Percentiles rank a stretch among this genome's conserved stretches.
These are phyloP conservation scores for Colletotrichum sp. DNA, from an alignment of 2,329 filamentous ascomycete genomes.

Conservation along the genomic window DNA sequence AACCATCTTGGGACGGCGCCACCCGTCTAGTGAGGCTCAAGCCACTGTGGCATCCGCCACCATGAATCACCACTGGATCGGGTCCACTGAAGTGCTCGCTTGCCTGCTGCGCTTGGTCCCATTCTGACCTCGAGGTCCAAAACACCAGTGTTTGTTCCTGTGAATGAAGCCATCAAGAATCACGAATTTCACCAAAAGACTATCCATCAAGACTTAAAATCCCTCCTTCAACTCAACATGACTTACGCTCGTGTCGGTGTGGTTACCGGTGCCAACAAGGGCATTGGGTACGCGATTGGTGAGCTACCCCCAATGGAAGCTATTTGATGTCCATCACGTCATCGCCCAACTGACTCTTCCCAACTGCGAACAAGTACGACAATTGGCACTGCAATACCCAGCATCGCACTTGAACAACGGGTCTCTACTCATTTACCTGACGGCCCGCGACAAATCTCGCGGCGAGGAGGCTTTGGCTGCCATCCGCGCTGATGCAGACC, in stretches of 20 bases:
- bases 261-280: slow-evolving; percentile 61
- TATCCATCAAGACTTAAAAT: background rate
- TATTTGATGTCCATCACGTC: background rate
- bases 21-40: background rate
- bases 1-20: background rate
- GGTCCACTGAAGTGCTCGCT: background rate
- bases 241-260: slow-evolving; percentile 45
- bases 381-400: slow-evolving; percentile 58
- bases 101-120: background rate
- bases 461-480: slow-evolving; percentile 50
- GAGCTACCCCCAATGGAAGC: background rate
- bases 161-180: background rate
- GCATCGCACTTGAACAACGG: slow-evolving; percentile 50
- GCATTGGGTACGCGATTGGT: slow-evolving; percentile 26
- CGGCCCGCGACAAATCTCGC: slow-evolving; percentile 50
- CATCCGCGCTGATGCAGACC: slow-evolving; percentile 45
- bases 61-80: background rate
- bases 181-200: background rate
- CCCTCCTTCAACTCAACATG: slow-evolving; percentile 20
- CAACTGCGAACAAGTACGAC: slow-evolving; percentile 42
- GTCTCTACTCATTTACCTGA: slow-evolving; percentile 57
- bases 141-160: background rate
- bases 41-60: background rate
- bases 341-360: background rate
- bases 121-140: background rate